Evolutionary conservation across 2,329 filamentous ascomycete genomes (phyloP).

Genomic region (Plenodomus tracheiphilus): DNA sequence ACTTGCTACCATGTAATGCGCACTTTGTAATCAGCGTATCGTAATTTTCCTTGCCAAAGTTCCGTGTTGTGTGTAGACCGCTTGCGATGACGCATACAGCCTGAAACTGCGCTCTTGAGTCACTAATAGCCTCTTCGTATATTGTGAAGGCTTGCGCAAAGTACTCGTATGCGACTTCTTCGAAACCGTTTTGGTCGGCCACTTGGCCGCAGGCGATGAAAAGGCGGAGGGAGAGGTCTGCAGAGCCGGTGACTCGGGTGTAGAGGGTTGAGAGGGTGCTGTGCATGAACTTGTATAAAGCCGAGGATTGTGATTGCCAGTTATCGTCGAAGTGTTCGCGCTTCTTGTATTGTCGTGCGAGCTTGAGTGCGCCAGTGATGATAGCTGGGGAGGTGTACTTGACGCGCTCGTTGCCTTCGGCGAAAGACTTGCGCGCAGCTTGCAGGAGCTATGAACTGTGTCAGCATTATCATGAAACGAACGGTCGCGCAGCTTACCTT

Average conservation of each 20-base stretch:
- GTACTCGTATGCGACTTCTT: slow-evolving; percentile 97
- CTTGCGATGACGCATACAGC: slow-evolving; percentile 93
- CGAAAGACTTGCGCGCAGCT: slow-evolving; percentile 81
- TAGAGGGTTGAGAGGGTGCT: slow-evolving; percentile 85
- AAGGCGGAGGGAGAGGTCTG: slow-evolving; percentile 84
- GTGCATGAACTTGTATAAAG: slow-evolving; percentile 95
- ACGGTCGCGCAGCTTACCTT: slow-evolving; percentile 53
- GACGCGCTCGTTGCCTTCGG: slow-evolving; percentile 91
- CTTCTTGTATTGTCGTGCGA: slow-evolving; percentile 84
- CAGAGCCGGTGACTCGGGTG: slow-evolving; percentile 80
- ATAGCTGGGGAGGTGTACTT: slow-evolving; percentile 93
- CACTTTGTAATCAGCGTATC: slow-evolving; percentile 98
- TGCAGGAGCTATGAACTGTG: slow-evolving; percentile 68
- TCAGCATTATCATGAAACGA: slow-evolving; percentile 7
- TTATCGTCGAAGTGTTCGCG: slow-evolving; percentile 85
- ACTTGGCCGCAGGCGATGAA: slow-evolving; percentile 93
- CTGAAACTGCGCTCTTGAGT: slow-evolving; percentile 96
- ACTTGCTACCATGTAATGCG: slow-evolving; percentile 92
- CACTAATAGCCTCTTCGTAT: slow-evolving; percentile 94
- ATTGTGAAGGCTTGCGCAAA: slow-evolving; percentile 98
- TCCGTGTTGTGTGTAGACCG: slow-evolving; percentile 82
- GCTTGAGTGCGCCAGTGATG: slow-evolving; percentile 85
- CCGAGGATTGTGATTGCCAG: slow-evolving; percentile 72
- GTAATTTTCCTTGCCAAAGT: slow-evolving; percentile 96
- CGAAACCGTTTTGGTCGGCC: slow-evolving; percentile 86